phyloP scores from a whole-genome alignment of 805 yeast genomes.

The Teunomyces funiuensis region DNA sequence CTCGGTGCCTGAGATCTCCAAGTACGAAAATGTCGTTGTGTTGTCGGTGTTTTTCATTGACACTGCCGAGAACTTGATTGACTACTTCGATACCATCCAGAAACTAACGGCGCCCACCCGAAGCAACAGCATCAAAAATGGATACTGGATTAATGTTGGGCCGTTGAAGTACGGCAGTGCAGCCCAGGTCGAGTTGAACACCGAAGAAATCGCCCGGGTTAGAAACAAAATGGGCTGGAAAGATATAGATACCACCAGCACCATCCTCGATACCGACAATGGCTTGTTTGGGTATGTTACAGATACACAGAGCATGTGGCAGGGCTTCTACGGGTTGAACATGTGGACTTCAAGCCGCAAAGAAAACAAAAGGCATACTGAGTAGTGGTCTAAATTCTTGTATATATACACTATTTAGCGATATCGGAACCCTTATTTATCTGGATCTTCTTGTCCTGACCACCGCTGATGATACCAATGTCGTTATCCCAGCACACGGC shows the following conservation, averaged over 20 bases:
- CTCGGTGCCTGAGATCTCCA: constrained; percentile 23
- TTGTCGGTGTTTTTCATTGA: constrained; percentile 81
- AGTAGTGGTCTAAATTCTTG: neutral
- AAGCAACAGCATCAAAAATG: constrained; percentile 35
- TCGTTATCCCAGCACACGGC: constrained; percentile 81
- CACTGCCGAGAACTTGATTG: constrained; percentile 84
- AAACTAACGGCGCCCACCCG: constrained; percentile 33
- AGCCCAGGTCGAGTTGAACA: constrained; percentile 69
- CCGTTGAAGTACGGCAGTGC: constrained; percentile 92
- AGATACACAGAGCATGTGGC: constrained; percentile 66
- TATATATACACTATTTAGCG: constrained; percentile 14
- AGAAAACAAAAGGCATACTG: too few species aligned
- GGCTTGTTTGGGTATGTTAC: constrained; percentile 64
- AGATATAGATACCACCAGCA: constrained; percentile 16
- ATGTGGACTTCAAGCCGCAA: constrained; percentile 51
- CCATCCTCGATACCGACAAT: constrained; percentile 15
- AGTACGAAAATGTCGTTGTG: constrained; percentile 50
- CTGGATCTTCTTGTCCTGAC: constrained; percentile 90
- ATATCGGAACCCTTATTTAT: constrained; percentile 53
- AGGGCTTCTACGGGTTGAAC: constrained; percentile 69
- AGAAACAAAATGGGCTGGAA: constrained; percentile 66
- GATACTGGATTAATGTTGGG: constrained; percentile 87
- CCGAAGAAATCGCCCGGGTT: constrained; percentile 63
- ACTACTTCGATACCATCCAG: constrained; percentile 68
- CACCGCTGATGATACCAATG: constrained; percentile 88